These are phyloP conservation scores for Ophiocordyceps camponoti-saundersi DNA, from an alignment of 2,329 filamentous ascomycete species.

Conservation along the genomic window DNA sequence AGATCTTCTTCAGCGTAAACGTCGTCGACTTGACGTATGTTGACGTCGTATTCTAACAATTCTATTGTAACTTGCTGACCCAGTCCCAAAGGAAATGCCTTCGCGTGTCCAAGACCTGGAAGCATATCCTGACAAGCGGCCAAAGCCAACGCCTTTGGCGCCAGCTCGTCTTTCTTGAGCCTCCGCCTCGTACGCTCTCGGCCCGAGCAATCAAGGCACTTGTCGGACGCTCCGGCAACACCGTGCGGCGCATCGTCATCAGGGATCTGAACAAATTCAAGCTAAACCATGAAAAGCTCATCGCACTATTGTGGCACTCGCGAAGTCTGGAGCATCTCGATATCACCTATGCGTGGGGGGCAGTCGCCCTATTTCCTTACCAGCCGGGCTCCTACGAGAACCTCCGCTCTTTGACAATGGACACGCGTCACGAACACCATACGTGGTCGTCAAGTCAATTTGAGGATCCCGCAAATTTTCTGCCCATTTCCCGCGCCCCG, in stretches of 20 bases:
- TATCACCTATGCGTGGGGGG: conserved; percentile 4
- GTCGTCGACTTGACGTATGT: conserved; percentile 14
- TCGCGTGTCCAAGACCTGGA: conserved; percentile 16
- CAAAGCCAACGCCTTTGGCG: conserved; percentile 15
- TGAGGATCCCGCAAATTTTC: too few species aligned
- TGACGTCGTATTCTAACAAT: not conserved
- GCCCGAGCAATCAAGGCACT: conserved; percentile 11
- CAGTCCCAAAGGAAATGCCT: conserved; percentile 11
- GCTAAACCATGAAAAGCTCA: conserved; percentile 13
- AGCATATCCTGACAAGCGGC: conserved; percentile 10
- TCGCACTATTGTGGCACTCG: conserved; percentile 10
- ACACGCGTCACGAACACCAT: not conserved
- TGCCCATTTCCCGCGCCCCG: too few species aligned
- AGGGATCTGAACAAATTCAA: conserved; percentile 9
- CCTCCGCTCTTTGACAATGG: conserved; percentile 3
- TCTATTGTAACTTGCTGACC: not conserved
- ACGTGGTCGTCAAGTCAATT: too few species aligned
- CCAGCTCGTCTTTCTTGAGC: conserved; percentile 10
- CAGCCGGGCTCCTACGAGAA: conserved; percentile 2
- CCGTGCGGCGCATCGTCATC: conserved; percentile 11
- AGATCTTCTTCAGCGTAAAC: conserved; percentile 17
- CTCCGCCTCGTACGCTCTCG: not conserved
- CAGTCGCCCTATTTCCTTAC: conserved; percentile 1
- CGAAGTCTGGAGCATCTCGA: conserved; percentile 11
- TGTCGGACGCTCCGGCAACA: conserved; percentile 13